Evolutionary conservation across 768 basidiomycete species (phyloP), one percentile per base, ranked within the genome.

Genomic region (Kwoniella dejecticola): DNA sequence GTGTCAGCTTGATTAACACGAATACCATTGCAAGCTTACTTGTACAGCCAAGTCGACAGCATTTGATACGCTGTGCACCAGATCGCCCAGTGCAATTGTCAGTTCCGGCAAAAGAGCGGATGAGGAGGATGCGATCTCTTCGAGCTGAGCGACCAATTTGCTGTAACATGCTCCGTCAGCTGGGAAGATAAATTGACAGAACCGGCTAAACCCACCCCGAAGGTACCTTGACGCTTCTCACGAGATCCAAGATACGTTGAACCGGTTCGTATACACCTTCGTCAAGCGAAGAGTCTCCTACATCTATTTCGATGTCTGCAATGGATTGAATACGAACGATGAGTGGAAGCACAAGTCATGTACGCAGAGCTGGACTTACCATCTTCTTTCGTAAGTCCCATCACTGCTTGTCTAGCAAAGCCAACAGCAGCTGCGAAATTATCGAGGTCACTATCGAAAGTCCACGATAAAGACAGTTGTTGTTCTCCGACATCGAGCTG

Each of bases 401-500:
- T 81, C 13, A 97, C 85, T 2, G 89, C 87, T 4, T 93, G 94
- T 82, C 92, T 91, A 40, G 89, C 87, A 62, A 95, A 84, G 1
- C 91, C 91, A 46, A 97, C 86, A 1, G 93, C 90, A 8, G 92
- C 93, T 19, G 90, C 86, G 77, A 97, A 93, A 78, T 90, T 89
- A 75, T 99, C 95, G 7, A 98, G 82, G 77, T 99, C 96, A 66
- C 86, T 84, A 72, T 99, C 95, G 66, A 95, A 87, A 11, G 88
- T 85, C 24, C 86, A 80, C 0, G 88, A 85, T 71, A 89, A 88
- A 1, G 89, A 90, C 29, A 95, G 82, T 77, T 96, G 91, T 23
- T 89, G 85, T 79, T 98, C 95, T 11, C 88, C 91, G 24, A 95
- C 79, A 76, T 97, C 96, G 52, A 87, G 84, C n/a, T 90, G 88